phyloP scores from a whole-genome alignment of 345 rosid species.

The Rhizophora apiculata region DNA sequence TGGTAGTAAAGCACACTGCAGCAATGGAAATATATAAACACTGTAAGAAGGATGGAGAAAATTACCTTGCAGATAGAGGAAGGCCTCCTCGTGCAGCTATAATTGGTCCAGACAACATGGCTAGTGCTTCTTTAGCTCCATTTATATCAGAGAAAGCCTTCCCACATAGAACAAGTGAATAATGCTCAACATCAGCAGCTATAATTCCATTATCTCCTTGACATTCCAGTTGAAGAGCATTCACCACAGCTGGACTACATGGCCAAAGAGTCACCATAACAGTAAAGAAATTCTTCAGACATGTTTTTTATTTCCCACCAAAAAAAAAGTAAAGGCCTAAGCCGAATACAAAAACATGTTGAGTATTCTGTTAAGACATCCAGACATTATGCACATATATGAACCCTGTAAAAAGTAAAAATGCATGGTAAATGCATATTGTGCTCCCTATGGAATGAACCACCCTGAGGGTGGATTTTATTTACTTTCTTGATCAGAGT shows the following conservation, averaged over 20 bases:
- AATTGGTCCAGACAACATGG: constrained; percentile 31
- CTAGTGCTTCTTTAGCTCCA: constrained; percentile 31
- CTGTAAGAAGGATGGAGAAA: no score
- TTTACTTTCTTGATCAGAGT: no score
- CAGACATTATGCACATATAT: no score
- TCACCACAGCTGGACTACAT: constrained; percentile 16
- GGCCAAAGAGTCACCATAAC: neutral
- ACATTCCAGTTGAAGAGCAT: constrained; percentile 26
- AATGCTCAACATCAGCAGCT: constrained; percentile 33
- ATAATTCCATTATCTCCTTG: constrained; percentile 32
- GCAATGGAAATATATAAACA: neutral
- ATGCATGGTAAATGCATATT: no score
- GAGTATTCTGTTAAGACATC: no score
- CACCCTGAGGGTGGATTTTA: no score
- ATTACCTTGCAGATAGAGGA: constrained; percentile 28
- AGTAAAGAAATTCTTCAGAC: neutral
- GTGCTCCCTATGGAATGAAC: no score
- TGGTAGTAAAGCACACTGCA: neutral
- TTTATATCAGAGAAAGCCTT: constrained; percentile 29
- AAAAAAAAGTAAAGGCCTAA: neutral
- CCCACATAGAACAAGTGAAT: constrained; percentile 35
- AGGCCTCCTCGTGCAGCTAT: constrained; percentile 35
- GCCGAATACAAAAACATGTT: neutral
- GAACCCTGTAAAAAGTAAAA: no score
- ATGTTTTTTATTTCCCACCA: neutral